A percentile compares a stretch with the other conserved stretches of the same genome.
Conservation (phyloP, 768 basidiomycete genomes). For the Butyriboletus loyo region DNA sequence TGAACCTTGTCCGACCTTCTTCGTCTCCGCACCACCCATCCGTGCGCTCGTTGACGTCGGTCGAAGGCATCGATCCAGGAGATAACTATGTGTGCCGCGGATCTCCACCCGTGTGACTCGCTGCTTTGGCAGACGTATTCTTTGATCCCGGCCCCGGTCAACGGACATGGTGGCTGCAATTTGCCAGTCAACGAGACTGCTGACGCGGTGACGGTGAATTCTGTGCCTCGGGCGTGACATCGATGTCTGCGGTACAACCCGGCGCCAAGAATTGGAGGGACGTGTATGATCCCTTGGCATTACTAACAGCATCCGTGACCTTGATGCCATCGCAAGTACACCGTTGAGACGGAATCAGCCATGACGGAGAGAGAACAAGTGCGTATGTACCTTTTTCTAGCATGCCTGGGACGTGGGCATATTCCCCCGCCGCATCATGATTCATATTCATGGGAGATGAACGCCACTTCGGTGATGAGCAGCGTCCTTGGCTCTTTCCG, state of each 20-base stretch:
- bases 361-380: too few species aligned
- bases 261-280: slow-evolving; percentile 52
- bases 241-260: slow-evolving; percentile 45
- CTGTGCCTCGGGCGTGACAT: slow-evolving; percentile 28
- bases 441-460: too few species aligned
- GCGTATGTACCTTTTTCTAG: too few species aligned
- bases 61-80: slow-evolving; percentile 63
- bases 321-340: too few species aligned
- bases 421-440: too few species aligned
- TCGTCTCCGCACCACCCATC: slow-evolving; percentile 69
- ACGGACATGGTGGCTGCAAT: slow-evolving; percentile 13
- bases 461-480: too few species aligned
- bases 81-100: slow-evolving; percentile 42
- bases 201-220: slow-evolving; percentile 31
- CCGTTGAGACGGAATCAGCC: too few species aligned
- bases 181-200: slow-evolving; percentile 13
- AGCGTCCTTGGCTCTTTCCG: too few species aligned
- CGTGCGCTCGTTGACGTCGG: slow-evolving; percentile 51
- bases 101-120: slow-evolving; percentile 41
- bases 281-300: slow-evolving; percentile 48
- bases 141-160: slow-evolving; percentile 31
- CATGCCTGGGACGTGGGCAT: too few species aligned
- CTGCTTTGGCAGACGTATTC: slow-evolving; percentile 31
- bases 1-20: slow-evolving; percentile 56
- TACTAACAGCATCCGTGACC: too few species aligned